These are phyloP conservation scores for Ilyonectria robusta DNA, from an alignment of 2,329 filamentous ascomycete species.

Conservation along the genomic window DNA sequence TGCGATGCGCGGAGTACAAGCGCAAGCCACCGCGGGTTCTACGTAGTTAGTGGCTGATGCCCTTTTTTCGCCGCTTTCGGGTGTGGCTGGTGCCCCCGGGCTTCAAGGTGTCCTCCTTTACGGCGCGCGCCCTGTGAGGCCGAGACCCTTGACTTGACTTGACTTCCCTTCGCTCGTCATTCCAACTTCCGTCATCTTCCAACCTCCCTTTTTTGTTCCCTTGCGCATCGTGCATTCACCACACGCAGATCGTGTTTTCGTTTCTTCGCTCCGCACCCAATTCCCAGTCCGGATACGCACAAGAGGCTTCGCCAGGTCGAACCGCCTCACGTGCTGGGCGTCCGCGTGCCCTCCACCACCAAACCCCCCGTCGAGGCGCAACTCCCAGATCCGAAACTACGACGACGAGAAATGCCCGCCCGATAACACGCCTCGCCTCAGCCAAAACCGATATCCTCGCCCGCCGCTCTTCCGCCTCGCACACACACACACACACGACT, in stretches of 20 bases:
- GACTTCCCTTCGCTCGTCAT: background rate
- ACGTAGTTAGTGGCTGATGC: too few relatives aligned
- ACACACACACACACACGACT: background rate
- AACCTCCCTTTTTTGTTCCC: background rate
- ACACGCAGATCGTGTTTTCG: background rate
- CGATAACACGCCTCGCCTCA: conserved; percentile 30
- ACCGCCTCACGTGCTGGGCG: background rate
- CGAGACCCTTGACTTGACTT: background rate
- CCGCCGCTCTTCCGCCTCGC: background rate
- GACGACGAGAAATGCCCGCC: conserved; percentile 40
- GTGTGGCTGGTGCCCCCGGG: conserved; percentile 8
- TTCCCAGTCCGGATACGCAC: background rate
- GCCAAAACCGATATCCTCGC: background rate
- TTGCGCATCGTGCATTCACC: background rate
- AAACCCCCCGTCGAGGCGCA: conserved; percentile 11
- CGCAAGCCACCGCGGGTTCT: background rate
- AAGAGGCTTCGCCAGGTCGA: too few relatives aligned
- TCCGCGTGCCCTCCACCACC: background rate
- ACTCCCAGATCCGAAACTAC: conserved; percentile 13
- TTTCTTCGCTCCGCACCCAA: conserved; percentile 1
- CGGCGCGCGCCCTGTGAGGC: too few relatives aligned
- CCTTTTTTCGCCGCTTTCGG: background rate
- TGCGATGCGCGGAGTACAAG: background rate
- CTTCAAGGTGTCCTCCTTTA: conserved; percentile 2
- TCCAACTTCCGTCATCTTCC: background rate